Conservation (phyloP, 148 eudicot genomes). For the Camellia sinensis region DNA sequence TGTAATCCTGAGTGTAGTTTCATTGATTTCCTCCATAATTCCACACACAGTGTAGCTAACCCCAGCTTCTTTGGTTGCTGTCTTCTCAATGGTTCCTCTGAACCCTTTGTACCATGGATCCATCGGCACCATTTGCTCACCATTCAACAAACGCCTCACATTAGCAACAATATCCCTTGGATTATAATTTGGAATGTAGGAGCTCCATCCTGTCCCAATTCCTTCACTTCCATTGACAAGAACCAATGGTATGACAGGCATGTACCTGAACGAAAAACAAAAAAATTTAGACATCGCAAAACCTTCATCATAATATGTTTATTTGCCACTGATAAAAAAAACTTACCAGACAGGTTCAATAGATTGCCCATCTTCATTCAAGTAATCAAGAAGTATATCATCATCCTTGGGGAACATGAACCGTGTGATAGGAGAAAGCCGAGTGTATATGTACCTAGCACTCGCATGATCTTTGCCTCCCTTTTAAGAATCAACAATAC, state of each 20-base stretch:
- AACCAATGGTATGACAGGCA: slow-evolving; percentile 83
- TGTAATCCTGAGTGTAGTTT: slow-evolving; percentile 50
- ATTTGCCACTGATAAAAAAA: not conserved
- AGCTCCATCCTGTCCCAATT: slow-evolving; percentile 98
- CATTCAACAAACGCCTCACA: slow-evolving; percentile 56
- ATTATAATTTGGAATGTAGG: slow-evolving; percentile 78
- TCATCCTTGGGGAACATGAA: slow-evolving; percentile 76
- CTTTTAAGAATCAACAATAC: slow-evolving; percentile 31
- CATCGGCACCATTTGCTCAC: slow-evolving; percentile 67
- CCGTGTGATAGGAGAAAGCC: slow-evolving; percentile 59
- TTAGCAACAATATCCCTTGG: slow-evolving; percentile 81
- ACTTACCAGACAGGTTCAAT: slow-evolving; percentile 90
- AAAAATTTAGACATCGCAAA: not conserved
- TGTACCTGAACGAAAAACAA: slow-evolving; percentile 50
- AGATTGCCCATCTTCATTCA: slow-evolving; percentile 78
- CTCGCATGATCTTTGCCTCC: slow-evolving; percentile 98
- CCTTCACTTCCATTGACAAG: slow-evolving; percentile 98
- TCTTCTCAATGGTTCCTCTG: slow-evolving; percentile 61
- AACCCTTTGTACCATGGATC: slow-evolving; percentile 96
- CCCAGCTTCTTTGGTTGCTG: slow-evolving; percentile 59
- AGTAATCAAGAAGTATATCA: slow-evolving; percentile 68
- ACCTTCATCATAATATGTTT: not conserved
- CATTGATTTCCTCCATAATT: slow-evolving; percentile 57
- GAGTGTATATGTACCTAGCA: slow-evolving; percentile 72
- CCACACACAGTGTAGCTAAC: slow-evolving; percentile 62